phyloP scores from a whole-genome alignment of 495 filamentous ascomycete genomes.

The Paragyromitra xinjiangensis region DNA sequence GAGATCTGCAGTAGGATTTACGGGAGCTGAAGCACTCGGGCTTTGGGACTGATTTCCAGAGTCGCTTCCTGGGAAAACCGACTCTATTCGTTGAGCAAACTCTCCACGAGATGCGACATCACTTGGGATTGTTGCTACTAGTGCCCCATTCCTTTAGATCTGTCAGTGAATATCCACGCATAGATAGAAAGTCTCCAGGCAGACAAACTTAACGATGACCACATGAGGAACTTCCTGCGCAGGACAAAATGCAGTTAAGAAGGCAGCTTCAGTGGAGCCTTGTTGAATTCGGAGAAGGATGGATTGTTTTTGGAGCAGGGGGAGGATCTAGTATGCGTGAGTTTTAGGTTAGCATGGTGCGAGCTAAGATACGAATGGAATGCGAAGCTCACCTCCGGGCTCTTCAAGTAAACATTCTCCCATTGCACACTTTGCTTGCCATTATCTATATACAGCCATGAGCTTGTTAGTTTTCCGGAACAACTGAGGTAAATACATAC shows the following conservation, averaged over 20 bases:
- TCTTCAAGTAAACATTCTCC: conserved; percentile 78
- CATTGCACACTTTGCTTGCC: conserved; percentile 71
- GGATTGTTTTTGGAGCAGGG: conserved; percentile 60
- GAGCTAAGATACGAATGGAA: no score
- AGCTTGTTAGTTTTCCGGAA: conserved; percentile 5
- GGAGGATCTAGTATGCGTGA: conserved; percentile 32
- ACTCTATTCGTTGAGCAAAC: background rate
- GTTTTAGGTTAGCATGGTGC: conserved; percentile 1
- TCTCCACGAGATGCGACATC: background rate
- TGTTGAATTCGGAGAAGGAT: conserved; percentile 73
- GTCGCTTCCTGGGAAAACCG: background rate
- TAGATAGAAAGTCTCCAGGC: background rate
- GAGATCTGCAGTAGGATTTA: conserved; percentile 16
- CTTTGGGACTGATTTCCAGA: background rate
- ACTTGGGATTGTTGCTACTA: conserved; percentile 37
- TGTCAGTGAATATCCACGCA: background rate
- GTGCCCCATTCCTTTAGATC: conserved; percentile 45
- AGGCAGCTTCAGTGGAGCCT: conserved; percentile 79
- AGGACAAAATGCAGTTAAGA: conserved; percentile 80
- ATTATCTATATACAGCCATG: conserved; percentile 64
- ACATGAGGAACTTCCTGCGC: conserved; percentile 75
- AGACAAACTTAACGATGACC: conserved; percentile 77
- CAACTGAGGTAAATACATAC: conserved; percentile 43
- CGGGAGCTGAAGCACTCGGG: background rate
- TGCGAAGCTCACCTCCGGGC: conserved; percentile 64